Evolutionary conservation across 208 protist genomes (phyloP), one percentile per base, ranked within the genome.

Genomic region (Naegleria lovaniensis): DNA sequence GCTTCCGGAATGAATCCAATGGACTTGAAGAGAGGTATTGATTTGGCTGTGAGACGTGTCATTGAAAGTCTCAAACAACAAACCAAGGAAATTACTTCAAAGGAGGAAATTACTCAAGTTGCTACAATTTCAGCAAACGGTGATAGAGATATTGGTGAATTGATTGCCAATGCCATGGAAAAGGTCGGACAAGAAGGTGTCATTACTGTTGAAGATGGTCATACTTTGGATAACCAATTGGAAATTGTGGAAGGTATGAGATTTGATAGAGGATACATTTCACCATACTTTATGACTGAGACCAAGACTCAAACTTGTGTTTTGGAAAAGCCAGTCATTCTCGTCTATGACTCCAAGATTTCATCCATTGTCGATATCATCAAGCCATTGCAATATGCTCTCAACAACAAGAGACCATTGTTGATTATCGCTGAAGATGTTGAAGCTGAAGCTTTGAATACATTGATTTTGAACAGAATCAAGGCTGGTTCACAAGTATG

Each of bases 81-180:
- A 91, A 96, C 96, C 92, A 98, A 98, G 94, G 93, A 94, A 48
- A 97, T 99, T 79, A 96, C 96, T 52, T 97, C 97, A 90, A 95
- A 93, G n/a, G 97, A 99, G 92, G 98, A 99, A 92, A 98, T 99
- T 90, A 94, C 94, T 75, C 97, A 97, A 91, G 89, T 99, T 58
- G 99, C 99, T 67, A 99, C 99, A 89, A 99, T 99, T 93, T 99
- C 98, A 67, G 98, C 99, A 89, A 99, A 99, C 95, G 98, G 98
- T 84, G 99, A 99, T 94, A 92, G 91, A 29, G 97, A 97, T 90
- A 98, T 99, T 92, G 99, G 99, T 90, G 92, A 97, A 90, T 95
- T 99, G 92, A 99, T 99, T 90, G 97, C 98, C 52, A 91, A 96
- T 84, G 99, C 99, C 40, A 99, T 99, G 98, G 97, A 99, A 93